Conservation (phyloP, 2,329 filamentous ascomycete genomes). For the Nannizzia gypsea region DNA sequence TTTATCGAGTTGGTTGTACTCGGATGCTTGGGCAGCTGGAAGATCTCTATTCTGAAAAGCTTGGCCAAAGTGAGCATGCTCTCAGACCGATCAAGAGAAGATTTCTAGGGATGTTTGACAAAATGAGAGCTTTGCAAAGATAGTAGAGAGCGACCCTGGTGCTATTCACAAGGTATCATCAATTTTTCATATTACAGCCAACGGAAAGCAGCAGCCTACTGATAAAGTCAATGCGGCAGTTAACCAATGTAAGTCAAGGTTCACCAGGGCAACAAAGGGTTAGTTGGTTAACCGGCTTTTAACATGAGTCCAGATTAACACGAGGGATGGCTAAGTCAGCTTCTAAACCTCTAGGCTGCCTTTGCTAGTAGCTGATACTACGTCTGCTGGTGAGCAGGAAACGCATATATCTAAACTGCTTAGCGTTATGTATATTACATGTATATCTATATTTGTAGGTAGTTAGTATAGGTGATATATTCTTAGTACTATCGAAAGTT, state of each 20-base stretch:
- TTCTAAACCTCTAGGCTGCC: too few relatives aligned
- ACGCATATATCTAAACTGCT: too few relatives aligned
- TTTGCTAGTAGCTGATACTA: too few relatives aligned
- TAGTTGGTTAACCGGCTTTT: neutral
- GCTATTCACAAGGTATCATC: neutral
- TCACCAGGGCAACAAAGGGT: neutral
- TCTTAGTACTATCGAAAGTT: too few relatives aligned
- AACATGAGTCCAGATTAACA: neutral
- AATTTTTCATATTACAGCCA: neutral
- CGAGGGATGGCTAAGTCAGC: too few relatives aligned
- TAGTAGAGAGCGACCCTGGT: constrained; percentile 20
- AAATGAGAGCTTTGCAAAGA: constrained; percentile 22
- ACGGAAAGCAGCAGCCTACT: neutral
- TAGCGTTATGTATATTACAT: too few relatives aligned
- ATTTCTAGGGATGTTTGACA: constrained; percentile 21
- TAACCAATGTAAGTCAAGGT: neutral
- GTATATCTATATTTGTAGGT: too few relatives aligned
- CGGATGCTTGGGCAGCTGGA: constrained; percentile 34
- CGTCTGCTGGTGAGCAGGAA: too few relatives aligned
- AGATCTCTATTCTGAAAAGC: constrained; percentile 29
- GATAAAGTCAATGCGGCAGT: neutral
- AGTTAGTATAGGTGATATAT: too few relatives aligned
- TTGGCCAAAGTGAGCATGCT: constrained; percentile 23
- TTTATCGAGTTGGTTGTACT: constrained; percentile 34
- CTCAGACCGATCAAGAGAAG: constrained; percentile 21